Base-by-base conservation (phyloP, 129 eudicot genomes). In the Scalesia atractyloides region DNA sequence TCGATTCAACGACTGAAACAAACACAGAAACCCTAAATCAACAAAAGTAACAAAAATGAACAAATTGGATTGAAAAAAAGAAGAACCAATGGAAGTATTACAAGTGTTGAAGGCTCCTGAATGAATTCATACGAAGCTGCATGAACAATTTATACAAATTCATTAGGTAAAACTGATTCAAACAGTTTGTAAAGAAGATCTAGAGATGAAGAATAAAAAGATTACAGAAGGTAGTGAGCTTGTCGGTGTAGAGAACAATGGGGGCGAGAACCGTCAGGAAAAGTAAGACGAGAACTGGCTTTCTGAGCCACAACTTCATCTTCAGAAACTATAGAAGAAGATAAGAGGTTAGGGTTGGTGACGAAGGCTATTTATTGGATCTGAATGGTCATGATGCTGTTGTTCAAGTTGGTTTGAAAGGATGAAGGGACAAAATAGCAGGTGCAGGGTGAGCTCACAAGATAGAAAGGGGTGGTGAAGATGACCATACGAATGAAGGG, bases 161-260 rank as follows among this genome's bases (percentile, higher is more conserved):
- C 7, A 63, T 63, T 16, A 63, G 47, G 10, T 1, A 3, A 2
- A 57, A 20, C 36, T 22, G 36, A 37, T n/a, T 36, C 9, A 12
- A 63, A 34, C 8, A 34, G 5, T 61, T 15, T 0, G 12, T 2
- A 15, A 34, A 33, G 24, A 63, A 63, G 47, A 63, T 63, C 68
- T 64, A 37, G 13, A 3, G 22, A 62, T 59, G 0, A 13, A 61
- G 67, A 61, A 3, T 4, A 13, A 61, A 22, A 7, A 5, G 34
- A 47, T 19, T 56, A 71, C 66, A 50, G 57, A 74, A 74, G 16
- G 83, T 64, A 66, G 60, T 24, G 69, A 90, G 82, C 20, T 75
- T 86, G 76, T 88, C 85, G 16, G 92, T 86, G 81, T 80, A 91
- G 53, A 91, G 96, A 58, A 88, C 78, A 73, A 91, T 88, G 1